Base-by-base conservation (phyloP, 495 filamentous ascomycete genomes). In the Hypoxylon fuscum region DNA sequence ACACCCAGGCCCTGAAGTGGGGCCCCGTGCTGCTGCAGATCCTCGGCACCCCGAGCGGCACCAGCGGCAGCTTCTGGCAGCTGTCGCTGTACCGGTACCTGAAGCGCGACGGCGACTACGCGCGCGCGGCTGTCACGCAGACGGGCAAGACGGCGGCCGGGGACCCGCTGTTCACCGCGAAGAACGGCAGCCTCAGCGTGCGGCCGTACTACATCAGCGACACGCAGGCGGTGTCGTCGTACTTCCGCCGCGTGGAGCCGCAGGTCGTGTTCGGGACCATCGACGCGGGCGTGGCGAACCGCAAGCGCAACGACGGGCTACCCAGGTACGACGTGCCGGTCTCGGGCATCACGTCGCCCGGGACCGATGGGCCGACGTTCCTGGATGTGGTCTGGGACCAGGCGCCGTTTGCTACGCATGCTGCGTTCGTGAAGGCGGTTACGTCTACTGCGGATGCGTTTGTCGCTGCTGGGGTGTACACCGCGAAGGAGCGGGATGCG, bases 1-100 rank as follows among this genome's bases (percentile, higher is more conserved):
- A 59, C n/a, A 59, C 69, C 29, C 65, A 72, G 38, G 59, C 68
- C 2, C 50, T 74, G 42, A 52, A 68, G 38, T 74, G 59, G 60
- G 72, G 72, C 5, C 72, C 72, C 8, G 21, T 66, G 11, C 22
- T 74, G 40, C 58, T 74, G 40, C 64, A 67, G 45, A 46, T 54
- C 23, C 37, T 66, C 18, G 62, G 62, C 34, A 60, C 37, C 14
- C 38, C 63, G 22, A 53, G 9, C 52, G 50, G 20, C 50, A 46
- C 38, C 17, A 62, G 50, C 27, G 53, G 23, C 25, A 54, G 57
- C 15, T 67, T 34, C 29, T 43, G 21, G 5, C 45, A 49, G 35
- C 25, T 62, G 3, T 67, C 64, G 7, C 64, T 67, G 12, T 67
- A 67, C 48, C 58, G 43, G 12, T 54, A 67, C 52, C 47, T 67